phyloP scores from a whole-genome alignment of 2,329 filamentous ascomycete genomes.

The Beauveria rudraprayagi region DNA sequence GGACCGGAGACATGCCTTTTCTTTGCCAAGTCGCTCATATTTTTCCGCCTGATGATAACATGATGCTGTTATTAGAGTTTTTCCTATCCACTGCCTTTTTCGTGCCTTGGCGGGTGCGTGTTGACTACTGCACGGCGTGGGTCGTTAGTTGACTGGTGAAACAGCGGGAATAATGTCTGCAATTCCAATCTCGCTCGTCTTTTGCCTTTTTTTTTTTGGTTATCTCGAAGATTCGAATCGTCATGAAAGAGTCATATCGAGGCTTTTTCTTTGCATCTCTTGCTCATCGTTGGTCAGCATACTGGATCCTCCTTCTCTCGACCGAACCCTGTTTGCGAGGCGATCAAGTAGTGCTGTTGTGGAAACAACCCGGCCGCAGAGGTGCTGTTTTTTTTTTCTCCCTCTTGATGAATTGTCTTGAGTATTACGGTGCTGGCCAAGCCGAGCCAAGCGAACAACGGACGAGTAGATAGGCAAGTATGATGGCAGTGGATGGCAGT shows the following conservation, averaged over 20 bases:
- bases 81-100: not conserved
- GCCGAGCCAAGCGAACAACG: not conserved
- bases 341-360: not conserved
- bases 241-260: not conserved
- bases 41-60: too few species aligned
- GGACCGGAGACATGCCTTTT: not conserved
- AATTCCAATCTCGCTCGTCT: not conserved
- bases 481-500: not conserved
- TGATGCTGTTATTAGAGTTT: not conserved
- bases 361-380: not conserved
- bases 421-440: not conserved
- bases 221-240: not conserved
- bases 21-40: not conserved
- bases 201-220: too few species aligned
- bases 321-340: not conserved
- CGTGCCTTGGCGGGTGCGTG: not conserved
- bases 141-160: not conserved
- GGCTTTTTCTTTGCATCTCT: not conserved
- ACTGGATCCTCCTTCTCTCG: slow-evolving; percentile 1
- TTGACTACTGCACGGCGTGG: not conserved
- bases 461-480: not conserved
- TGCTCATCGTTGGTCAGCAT: not conserved
- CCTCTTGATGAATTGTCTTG: not conserved
- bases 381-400: too few species aligned
- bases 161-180: slow-evolving; percentile 3